phyloP scores from a whole-genome alignment of 2,329 filamentous ascomycete species.

The Xylariomycetidae sp. region DNA sequence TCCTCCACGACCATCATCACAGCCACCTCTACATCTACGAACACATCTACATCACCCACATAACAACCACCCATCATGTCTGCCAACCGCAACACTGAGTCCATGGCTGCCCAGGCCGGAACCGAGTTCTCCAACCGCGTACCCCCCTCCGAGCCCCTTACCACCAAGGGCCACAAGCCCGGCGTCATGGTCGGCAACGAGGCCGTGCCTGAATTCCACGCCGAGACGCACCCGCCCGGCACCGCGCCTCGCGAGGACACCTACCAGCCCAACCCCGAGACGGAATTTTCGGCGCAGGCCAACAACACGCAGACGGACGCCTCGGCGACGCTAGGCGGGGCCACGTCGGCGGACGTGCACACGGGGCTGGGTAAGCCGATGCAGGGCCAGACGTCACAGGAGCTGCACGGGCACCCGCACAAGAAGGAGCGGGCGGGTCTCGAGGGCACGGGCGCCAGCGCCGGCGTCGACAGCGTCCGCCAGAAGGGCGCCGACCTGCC shows the following conservation, averaged over 20 bases:
- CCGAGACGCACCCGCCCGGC: conserved; percentile 54
- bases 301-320: conserved; percentile 23
- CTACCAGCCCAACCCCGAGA: conserved; percentile 32
- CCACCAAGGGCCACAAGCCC: conserved; percentile 52
- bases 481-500: conserved; percentile 25
- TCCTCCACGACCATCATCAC: not conserved
- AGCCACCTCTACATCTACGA: not conserved
- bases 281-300: conserved; percentile 31
- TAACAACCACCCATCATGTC: conserved; percentile 14
- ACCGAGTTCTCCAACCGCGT: conserved; percentile 50
- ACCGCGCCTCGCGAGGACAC: conserved; percentile 48
- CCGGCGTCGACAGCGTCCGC: conserved; percentile 19
- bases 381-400: conserved; percentile 35
- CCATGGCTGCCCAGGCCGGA: conserved; percentile 47
- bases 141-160: conserved; percentile 45
- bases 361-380: conserved; percentile 36
- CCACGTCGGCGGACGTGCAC: conserved; percentile 40
- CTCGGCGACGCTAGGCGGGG: conserved; percentile 34
- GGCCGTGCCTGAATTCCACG: conserved; percentile 55
- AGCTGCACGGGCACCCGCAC: conserved; percentile 31
- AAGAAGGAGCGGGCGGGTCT: conserved; percentile 34
- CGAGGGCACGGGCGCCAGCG: conserved; percentile 31
- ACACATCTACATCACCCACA: not conserved
- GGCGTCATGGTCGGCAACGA: conserved; percentile 57
- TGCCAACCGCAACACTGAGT: conserved; percentile 39